Evolutionary conservation across 495 filamentous ascomycete genomes (phyloP).

Genomic region (Penicillium soppii): DNA sequence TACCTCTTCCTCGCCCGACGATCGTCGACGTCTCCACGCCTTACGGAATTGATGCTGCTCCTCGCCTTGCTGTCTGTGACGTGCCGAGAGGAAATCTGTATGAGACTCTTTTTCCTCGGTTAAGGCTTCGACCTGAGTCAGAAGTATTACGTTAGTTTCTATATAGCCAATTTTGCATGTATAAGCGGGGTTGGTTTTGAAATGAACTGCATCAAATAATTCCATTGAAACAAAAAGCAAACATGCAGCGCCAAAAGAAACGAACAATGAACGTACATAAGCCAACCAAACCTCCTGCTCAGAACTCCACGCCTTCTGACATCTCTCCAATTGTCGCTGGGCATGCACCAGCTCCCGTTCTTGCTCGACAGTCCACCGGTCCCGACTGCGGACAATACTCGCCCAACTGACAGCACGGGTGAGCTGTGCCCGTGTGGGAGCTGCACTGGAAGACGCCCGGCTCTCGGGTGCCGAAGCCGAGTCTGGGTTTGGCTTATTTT

Average conservation of each 20-base stretch:
- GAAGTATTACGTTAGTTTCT: background rate
- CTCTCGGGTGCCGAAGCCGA: slow-evolving; percentile 11
- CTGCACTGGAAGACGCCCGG: background rate
- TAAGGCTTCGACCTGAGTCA: slow-evolving; percentile 33
- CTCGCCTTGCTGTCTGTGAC: slow-evolving; percentile 38
- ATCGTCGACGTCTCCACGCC: slow-evolving; percentile 32
- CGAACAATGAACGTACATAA: slow-evolving; percentile 27
- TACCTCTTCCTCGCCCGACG: background rate
- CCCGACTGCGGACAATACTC: slow-evolving; percentile 30
- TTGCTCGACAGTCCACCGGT: slow-evolving; percentile 37
- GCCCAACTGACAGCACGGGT: slow-evolving; percentile 36
- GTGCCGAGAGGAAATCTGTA: slow-evolving; percentile 32
- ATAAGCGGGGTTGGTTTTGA: background rate
- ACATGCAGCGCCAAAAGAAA: too few relatives aligned
- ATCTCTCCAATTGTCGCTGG: slow-evolving; percentile 30
- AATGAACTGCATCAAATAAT: background rate
- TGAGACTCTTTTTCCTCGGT: slow-evolving; percentile 42
- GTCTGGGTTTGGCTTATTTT: background rate
- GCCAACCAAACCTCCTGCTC: slow-evolving; percentile 43
- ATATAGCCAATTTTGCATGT: background rate
- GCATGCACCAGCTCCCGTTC: slow-evolving; percentile 34
- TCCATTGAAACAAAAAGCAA: background rate
- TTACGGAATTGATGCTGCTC: slow-evolving; percentile 43
- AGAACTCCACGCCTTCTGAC: slow-evolving; percentile 46
- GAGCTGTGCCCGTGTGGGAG: slow-evolving; percentile 13